A percentile compares a stretch with the other conserved stretches of the same genome.
Evolutionary conservation across 2,329 filamentous ascomycete species (phyloP).

Genomic region (Fusarium longipes): DNA sequence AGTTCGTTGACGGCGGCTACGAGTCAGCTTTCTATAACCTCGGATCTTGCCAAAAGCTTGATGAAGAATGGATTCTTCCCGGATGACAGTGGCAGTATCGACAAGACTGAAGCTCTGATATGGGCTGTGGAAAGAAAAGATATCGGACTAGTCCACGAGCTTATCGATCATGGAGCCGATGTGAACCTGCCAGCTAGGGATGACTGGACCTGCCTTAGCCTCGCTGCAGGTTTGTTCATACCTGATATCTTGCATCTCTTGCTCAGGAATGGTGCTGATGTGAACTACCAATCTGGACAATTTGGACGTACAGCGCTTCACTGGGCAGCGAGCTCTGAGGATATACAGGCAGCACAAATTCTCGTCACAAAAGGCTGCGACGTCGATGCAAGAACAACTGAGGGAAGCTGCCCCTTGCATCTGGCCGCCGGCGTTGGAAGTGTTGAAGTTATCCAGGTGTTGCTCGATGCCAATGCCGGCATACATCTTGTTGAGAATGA

Average conservation of each 20-base stretch:
- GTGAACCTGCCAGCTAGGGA: background rate
- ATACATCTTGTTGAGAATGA: background rate
- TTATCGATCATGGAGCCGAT: background rate
- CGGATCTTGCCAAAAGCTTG: background rate
- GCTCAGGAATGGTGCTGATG: background rate
- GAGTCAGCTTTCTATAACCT: background rate
- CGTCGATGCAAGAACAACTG: background rate
- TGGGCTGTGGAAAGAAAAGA: background rate
- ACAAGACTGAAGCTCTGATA: background rate
- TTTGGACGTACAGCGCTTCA: background rate
- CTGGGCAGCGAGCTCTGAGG: background rate
- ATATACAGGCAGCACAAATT: background rate
- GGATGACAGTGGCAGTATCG: background rate
- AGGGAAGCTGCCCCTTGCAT: background rate
- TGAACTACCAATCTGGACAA: background rate
- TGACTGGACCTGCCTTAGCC: background rate
- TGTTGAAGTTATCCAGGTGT: background rate
- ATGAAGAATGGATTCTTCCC: background rate
- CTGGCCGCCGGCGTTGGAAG: background rate
- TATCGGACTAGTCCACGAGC: background rate
- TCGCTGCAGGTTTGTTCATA: background rate
- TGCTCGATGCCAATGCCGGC: background rate
- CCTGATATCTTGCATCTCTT: background rate
- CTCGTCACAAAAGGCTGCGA: background rate
- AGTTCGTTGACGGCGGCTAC: background rate